Percentiles rank a stretch among this genome's conserved stretches.
These are phyloP conservation scores for Trametes maxima DNA, from an alignment of 768 basidiomycete species.

Conservation along the genomic window DNA sequence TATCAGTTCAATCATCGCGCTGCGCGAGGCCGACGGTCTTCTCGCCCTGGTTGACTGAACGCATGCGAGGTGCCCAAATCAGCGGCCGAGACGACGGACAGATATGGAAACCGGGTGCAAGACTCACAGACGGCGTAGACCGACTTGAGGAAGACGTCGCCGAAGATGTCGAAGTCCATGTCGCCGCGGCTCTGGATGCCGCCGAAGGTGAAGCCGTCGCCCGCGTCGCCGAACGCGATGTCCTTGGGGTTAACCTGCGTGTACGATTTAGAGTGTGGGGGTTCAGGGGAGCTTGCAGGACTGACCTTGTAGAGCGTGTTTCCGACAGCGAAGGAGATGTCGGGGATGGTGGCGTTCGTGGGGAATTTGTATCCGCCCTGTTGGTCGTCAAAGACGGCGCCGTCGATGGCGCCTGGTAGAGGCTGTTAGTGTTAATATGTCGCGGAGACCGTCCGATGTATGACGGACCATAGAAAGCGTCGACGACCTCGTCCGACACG, in stretches of 20 bases:
- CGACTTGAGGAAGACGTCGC: constrained; percentile 38
- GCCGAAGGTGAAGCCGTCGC: constrained; percentile 32
- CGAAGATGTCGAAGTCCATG: constrained; percentile 36
- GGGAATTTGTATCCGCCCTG: constrained; percentile 44
- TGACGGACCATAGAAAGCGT: constrained; percentile 34
- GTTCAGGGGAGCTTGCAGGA: background rate
- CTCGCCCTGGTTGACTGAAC: constrained; percentile 33
- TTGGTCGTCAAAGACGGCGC: constrained; percentile 37
- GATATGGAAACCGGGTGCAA: background rate
- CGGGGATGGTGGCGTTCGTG: constrained; percentile 33
- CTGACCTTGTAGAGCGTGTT: constrained; percentile 35
- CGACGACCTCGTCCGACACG: constrained; percentile 36
- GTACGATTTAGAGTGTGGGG: background rate
- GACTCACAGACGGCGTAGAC: constrained; percentile 38
- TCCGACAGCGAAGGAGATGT: constrained; percentile 39
- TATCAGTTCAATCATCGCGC: constrained; percentile 24
- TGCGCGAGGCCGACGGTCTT: constrained; percentile 33
- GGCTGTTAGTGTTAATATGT: constrained; percentile 18
- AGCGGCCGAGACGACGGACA: background rate
- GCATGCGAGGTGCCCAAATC: background rate
- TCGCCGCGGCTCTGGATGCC: constrained; percentile 38
- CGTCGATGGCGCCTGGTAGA: constrained; percentile 34
- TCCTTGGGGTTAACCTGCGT: constrained; percentile 26
- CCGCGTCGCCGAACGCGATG: constrained; percentile 31
- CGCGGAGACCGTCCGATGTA: no score